phyloP scores from a whole-genome alignment of 192 early-diverging fungal species.

The Bifiguratus adelaidae region DNA sequence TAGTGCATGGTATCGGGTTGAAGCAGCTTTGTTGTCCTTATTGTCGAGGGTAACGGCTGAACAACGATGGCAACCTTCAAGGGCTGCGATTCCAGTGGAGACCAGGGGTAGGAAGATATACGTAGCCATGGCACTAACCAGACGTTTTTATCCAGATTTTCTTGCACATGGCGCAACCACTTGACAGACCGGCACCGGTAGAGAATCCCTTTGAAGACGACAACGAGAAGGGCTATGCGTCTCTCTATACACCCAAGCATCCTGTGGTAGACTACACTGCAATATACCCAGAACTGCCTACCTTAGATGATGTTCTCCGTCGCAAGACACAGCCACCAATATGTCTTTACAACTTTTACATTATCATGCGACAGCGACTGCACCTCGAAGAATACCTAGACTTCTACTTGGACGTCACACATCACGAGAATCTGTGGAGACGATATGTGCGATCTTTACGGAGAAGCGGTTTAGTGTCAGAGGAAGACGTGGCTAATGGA shows the following conservation, averaged over 20 bases:
- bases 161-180: background rate
- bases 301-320: conserved; percentile 55
- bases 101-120: too few relatives aligned
- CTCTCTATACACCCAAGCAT: background rate
- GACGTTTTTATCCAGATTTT: too few relatives aligned
- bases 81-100: too few relatives aligned
- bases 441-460: conserved; percentile 30
- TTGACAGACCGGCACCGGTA: background rate
- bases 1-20: too few relatives aligned
- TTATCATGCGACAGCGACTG: conserved; percentile 59
- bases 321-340: conserved; percentile 58
- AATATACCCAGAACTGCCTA: conserved; percentile 42
- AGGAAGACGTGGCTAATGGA: conserved; percentile 15
- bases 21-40: too few relatives aligned
- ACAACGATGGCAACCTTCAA: too few relatives aligned
- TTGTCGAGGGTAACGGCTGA: too few relatives aligned
- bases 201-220: background rate
- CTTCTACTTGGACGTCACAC: conserved; percentile 65
- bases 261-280: background rate
- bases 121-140: too few relatives aligned
- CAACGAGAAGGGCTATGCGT: background rate
- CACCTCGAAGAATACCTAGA: conserved; percentile 57
- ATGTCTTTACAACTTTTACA: conserved; percentile 70
- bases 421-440: conserved; percentile 60
- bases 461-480: conserved; percentile 13